Evolutionary conservation across 2,329 filamentous ascomycete genomes (phyloP), one percentile per base, ranked within the genome.

Genomic region (Colletotrichum chrysophilum): DNA sequence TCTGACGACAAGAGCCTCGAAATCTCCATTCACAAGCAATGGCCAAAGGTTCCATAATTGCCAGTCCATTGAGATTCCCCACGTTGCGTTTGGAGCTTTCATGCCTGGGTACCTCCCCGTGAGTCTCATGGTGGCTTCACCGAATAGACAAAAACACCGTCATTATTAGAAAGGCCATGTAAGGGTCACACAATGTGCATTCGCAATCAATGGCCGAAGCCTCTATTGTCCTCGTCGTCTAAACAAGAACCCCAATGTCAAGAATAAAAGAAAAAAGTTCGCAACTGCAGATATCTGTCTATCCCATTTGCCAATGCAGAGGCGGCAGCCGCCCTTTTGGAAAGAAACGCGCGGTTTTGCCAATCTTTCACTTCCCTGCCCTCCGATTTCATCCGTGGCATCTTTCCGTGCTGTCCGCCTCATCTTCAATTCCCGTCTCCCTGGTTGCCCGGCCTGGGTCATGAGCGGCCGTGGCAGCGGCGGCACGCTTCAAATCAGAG

Each of bases 181-280:
- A 24, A 24, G 21, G 21, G 13, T 36, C 7, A 0, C 4, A n/a
- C 10, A 7, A 13, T 13, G 26, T 12, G 18, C 38, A 7, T 28
- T 56, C 24, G 43, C 48, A 69, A 52, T 66, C 68, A 74, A 61
- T 71, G 72, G 68, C 72, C 60, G 14, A 36, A 55, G 72, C 72
- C 73, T 75, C 73, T 75, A 75, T 75, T 75, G 73, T 72, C 72
- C 68, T 75, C 62, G 55, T 75, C 69, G 67, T 75, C 73, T 75
- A 75, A 62, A 71, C 52, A 75, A 75, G 28, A 66, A 34, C 26
- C n/a, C 71, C 55, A 58, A 26, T 56, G 5, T 26, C n/a, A 30
- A 24, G 21, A 38, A n/a, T 64, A 32, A 61, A 66, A 52, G 30
- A 26, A 62, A 72, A 66, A 36, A 28, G 9, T n/a, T 72, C 28